These are phyloP conservation scores for Lagerstroemia speciosa DNA, from an alignment of 345 rosid genomes.

Conservation along the genomic window DNA sequence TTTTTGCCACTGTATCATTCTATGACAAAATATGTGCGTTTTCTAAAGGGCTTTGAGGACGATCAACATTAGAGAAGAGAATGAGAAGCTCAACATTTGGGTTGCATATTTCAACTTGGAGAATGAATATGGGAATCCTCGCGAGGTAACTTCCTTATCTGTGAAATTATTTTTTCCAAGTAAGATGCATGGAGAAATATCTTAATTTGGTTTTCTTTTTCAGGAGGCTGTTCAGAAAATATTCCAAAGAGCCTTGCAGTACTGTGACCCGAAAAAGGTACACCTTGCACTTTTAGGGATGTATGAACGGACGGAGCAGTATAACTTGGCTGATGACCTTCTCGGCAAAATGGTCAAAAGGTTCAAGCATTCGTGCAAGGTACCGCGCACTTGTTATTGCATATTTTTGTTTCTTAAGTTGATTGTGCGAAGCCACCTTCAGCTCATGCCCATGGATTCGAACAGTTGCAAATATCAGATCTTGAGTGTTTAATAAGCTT, in stretches of 20 bases:
- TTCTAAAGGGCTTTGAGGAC: slow-evolving; percentile 78
- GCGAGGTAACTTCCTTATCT: slow-evolving; percentile 42
- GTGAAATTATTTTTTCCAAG: not conserved
- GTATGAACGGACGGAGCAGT: slow-evolving; percentile 79
- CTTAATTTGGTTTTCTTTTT: slow-evolving; percentile 8
- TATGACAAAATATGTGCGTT: not conserved
- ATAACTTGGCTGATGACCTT: slow-evolving; percentile 61
- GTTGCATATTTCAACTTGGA: slow-evolving; percentile 95
- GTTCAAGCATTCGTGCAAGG: slow-evolving; percentile 96
- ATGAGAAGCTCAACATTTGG: slow-evolving; percentile 91
- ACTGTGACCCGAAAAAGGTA: slow-evolving; percentile 74
- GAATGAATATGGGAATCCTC: slow-evolving; percentile 86
- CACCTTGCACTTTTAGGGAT: slow-evolving; percentile 70
- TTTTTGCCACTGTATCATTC: not conserved
- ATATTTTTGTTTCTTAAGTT: not conserved
- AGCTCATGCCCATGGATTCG: not conserved
- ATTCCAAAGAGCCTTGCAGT: slow-evolving; percentile 83
- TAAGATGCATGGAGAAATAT: not conserved
- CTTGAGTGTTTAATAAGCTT: not conserved
- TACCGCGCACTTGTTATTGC: slow-evolving; percentile 11
- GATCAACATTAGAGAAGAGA: slow-evolving; percentile 81
- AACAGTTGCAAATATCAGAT: not conserved
- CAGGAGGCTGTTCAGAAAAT: slow-evolving; percentile 82
- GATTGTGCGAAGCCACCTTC: not conserved
- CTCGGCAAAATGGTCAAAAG: slow-evolving; percentile 70